These are phyloP conservation scores for Schoenoplectus triqueter DNA, from an alignment of 202 grass and related monocot genomes.

Conservation along the genomic window DNA sequence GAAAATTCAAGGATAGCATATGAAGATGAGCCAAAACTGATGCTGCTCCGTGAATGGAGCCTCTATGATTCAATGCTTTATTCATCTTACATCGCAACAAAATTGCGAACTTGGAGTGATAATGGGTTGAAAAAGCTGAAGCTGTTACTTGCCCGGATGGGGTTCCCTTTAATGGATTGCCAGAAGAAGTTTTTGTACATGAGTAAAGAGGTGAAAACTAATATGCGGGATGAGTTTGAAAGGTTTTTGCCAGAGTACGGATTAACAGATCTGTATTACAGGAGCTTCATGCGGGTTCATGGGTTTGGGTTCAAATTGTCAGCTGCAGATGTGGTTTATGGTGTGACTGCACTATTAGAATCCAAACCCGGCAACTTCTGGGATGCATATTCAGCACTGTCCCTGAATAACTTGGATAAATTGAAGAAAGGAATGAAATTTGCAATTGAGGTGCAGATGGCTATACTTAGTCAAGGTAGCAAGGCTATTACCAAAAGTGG, in stretches of 20 bases:
- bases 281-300: conserved; percentile 80
- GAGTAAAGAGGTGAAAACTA: conserved; percentile 90
- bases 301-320: conserved; percentile 78
- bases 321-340: conserved; percentile 87
- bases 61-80: conserved; percentile 91
- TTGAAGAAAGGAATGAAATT: conserved; percentile 82
- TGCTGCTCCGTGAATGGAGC: conserved; percentile 89
- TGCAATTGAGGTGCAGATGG: conserved; percentile 87
- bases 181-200: conserved; percentile 96
- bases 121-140: conserved; percentile 95
- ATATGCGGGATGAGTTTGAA: conserved; percentile 85
- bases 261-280: conserved; percentile 76
- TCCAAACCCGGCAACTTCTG: conserved; percentile 73
- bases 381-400: conserved; percentile 79
- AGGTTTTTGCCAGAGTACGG: conserved; percentile 82
- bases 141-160: conserved; percentile 83
- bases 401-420: conserved; percentile 71
- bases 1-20: conserved; percentile 81
- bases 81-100: conserved; percentile 86
- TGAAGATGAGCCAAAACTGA: conserved; percentile 80
- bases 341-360: conserved; percentile 77
- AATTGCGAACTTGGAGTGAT: conserved; percentile 91
- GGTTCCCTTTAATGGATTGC: conserved; percentile 76
- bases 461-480: conserved; percentile 90
- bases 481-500: conserved; percentile 80